Evolutionary conservation across 495 filamentous ascomycete species (phyloP), one percentile per base, ranked within the genome.

Genomic region (Usnea hakonensis): DNA sequence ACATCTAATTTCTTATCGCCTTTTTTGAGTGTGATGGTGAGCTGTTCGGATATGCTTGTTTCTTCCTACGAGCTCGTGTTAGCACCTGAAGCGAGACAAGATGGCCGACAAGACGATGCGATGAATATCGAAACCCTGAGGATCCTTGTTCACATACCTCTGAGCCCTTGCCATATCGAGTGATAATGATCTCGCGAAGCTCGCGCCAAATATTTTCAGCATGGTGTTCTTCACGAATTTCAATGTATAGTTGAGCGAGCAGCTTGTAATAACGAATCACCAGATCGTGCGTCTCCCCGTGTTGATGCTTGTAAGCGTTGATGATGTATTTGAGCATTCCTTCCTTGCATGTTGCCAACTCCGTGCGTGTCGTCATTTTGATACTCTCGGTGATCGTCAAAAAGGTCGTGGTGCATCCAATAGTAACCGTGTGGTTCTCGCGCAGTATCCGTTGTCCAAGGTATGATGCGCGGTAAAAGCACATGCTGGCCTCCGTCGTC

Each of bases 291-390:
- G 77, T 73, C 0, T 76, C 69, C 10, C 81, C 80, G 32, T 82
- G 77, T 32, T 79, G 78, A 52, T 78, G 75, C 60, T 80, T 82
- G 65, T 78, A 81, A 2, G 79, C 75, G 55, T 82, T 68, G 40
- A 85, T 80, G 69, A 85, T 75, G 63, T 83, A 80, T 6, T 77
- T 75, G 48, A 87, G 77, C 60, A 83, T 78, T 66, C 83, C 75
- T 68, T 77, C 84, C 66, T 76, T 85, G 56, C 74, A 76, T 9
- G 70, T 80, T 36, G 71, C 78, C 43, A 73, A 75, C 66, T 74
- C 74, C 30, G 72, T 81, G 56, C 72, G 72, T 61, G 76, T 78
- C 5, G 72, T 80, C 61, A 71, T 75, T 48, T 70, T 78, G 60
- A 80, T 76, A 28, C 67, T 74, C 66, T 76, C 77, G 23, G 77